phyloP scores from a whole-genome alignment of 306 rosid species.

The Cucurbita maxima region DNA sequence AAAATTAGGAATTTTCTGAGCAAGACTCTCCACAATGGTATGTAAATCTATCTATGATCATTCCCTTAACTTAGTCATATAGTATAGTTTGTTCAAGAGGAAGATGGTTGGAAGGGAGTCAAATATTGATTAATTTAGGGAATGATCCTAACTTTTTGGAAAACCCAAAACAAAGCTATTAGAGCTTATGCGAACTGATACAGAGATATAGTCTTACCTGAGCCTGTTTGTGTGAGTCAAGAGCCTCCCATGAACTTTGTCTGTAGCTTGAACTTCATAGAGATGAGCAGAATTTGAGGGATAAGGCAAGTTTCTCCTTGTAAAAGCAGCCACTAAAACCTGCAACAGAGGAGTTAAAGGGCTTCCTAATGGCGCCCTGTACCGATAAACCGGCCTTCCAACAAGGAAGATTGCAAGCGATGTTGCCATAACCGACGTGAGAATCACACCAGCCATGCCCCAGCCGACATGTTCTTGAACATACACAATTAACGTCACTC shows the following conservation, averaged over 20 bases:
- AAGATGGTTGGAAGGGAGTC: no score
- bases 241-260: neutral
- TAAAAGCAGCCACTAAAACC: slow-evolving; percentile 67
- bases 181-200: no score
- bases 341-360: slow-evolving; percentile 87
- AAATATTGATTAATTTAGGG: no score
- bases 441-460: slow-evolving; percentile 60
- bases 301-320: slow-evolving; percentile 43
- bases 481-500: slow-evolving; percentile 74
- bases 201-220: neutral
- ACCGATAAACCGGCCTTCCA: slow-evolving; percentile 63
- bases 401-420: slow-evolving; percentile 50
- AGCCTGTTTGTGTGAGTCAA: slow-evolving; percentile 4
- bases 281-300: slow-evolving; percentile 25
- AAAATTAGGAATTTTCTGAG: no score
- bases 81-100: no score
- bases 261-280: neutral
- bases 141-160: no score
- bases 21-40: no score
- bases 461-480: slow-evolving; percentile 65
- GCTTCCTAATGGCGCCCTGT: slow-evolving; percentile 52
- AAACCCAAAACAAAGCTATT: no score
- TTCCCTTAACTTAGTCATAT: no score
- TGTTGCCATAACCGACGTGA: slow-evolving; percentile 47
- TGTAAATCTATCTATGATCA: no score